These are phyloP conservation scores for Kodamaea restingae DNA, from an alignment of 805 yeast genomes.

Conservation along the genomic window DNA sequence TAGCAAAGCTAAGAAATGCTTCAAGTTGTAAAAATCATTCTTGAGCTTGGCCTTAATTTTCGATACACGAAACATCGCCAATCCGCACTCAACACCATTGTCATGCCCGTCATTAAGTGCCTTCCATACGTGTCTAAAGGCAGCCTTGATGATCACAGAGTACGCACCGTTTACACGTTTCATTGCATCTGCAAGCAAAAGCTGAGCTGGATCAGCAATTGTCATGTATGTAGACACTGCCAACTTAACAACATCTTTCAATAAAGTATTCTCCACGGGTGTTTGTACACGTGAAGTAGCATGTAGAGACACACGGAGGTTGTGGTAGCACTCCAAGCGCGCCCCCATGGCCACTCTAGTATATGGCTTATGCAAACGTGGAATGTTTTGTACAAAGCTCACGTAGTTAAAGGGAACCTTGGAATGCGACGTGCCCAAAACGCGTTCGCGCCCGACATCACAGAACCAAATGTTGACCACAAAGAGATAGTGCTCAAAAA, in stretches of 20 bases:
- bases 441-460: constrained; percentile 72
- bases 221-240: constrained; percentile 69
- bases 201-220: constrained; percentile 66
- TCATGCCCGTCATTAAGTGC: constrained; percentile 39
- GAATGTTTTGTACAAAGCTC: constrained; percentile 56
- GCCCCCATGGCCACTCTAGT: constrained; percentile 79
- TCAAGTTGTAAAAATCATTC: constrained; percentile 52
- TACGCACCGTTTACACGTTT: constrained; percentile 68
- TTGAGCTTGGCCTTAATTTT: constrained; percentile 56
- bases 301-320: constrained; percentile 66
- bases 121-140: constrained; percentile 46
- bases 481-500: constrained; percentile 58
- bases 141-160: constrained; percentile 45
- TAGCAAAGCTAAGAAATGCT: constrained; percentile 45
- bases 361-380: constrained; percentile 61
- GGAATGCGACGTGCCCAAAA: constrained; percentile 55
- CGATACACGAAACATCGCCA: constrained; percentile 53
- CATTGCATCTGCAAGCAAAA: constrained; percentile 62
- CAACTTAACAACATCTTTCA: constrained; percentile 61
- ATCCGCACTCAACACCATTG: constrained; percentile 52
- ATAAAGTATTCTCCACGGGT: constrained; percentile 54
- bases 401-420: constrained; percentile 53
- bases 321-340: constrained; percentile 68
- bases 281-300: constrained; percentile 72
- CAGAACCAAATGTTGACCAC: constrained; percentile 73